Conservation (phyloP, 2,329 filamentous ascomycete species). For the Penicillium sp. region DNA sequence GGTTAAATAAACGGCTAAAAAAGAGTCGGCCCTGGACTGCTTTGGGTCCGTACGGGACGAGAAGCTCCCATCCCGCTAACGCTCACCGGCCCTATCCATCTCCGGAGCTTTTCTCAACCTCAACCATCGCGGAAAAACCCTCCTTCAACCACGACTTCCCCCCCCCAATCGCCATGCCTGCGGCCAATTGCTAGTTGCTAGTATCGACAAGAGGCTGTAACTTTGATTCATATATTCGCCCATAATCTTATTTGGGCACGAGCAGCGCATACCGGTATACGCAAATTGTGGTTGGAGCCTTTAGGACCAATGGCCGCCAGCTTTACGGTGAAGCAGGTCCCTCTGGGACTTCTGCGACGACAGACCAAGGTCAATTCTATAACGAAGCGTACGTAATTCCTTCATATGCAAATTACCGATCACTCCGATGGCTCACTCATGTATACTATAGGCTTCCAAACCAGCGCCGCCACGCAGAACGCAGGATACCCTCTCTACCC, state of each 20-base stretch:
- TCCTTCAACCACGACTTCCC: neutral
- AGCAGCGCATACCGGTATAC: neutral
- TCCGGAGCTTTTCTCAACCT: constrained; percentile 18
- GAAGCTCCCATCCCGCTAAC: constrained; percentile 32
- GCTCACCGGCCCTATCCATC: constrained; percentile 23
- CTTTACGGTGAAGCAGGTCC: constrained; percentile 29
- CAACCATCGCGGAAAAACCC: constrained; percentile 5
- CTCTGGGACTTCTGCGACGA: constrained; percentile 32
- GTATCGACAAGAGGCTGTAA: neutral
- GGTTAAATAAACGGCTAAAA: neutral
- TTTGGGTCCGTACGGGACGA: neutral
- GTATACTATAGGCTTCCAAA: constrained; percentile 28
- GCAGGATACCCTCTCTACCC: constrained; percentile 56
- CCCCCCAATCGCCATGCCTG: neutral
- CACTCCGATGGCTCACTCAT: neutral
- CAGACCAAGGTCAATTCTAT: constrained; percentile 28
- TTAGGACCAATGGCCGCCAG: constrained; percentile 31
- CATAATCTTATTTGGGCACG: neutral
- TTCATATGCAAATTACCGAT: neutral
- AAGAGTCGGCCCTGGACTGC: neutral
- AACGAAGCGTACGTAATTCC: constrained; percentile 31
- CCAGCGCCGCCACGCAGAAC: constrained; percentile 37
- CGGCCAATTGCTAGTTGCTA: neutral
- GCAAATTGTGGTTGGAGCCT: neutral
- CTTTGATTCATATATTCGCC: neutral